Evolutionary conservation across 192 early-diverging fungal genomes (phyloP), one percentile per base, ranked within the genome.

Genomic region (Linderina pennispora): DNA sequence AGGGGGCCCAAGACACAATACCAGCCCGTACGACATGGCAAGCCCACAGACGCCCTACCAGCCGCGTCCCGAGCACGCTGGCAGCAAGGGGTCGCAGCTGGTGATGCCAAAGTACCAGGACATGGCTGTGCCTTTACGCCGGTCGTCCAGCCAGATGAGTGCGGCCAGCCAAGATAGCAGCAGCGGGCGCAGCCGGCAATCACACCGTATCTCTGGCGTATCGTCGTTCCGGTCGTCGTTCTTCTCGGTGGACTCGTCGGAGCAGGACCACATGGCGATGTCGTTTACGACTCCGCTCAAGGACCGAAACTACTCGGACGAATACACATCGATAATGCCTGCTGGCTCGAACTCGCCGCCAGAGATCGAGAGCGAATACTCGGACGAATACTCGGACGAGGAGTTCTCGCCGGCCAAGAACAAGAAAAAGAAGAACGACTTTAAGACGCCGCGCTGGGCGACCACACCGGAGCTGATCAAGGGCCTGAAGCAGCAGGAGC

Each of bases 321-420:
- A 72, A 42, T 72, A 72, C 34, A 60, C 57, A 25, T 61, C 57
- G 1, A 72, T 72, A 9, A 58, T 72, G 9, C 57, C 69, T 7
- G 42, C 25, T 0, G 69, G 69, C 0, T 55, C 57, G 6, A 31
- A 52, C 40, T 65, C 57, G 37, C 69, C 69, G 23, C 69, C 69
- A 0, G 69, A 72, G 23, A 53, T 72, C 35, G 62, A 65, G 44
- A 62, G 58, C 14, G 69, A 72, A 8, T 72, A 72, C 33, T 72
- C 69, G 15, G 61, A 64, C 40, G 69, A 72, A 15, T 72, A 72
- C 47, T 72, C 69, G 11, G 61, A 64, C 16, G 69, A 72, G 20
- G 66, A 70, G 54, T 72, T 72, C 36, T 53, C 69, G 50, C 67
- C 67, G 1, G 61, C 55, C 9, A 42, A 48, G 0, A 58, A 56